phyloP scores from a whole-genome alignment of 352 stramenopile genomes.

The Pythium myriotylum region DNA sequence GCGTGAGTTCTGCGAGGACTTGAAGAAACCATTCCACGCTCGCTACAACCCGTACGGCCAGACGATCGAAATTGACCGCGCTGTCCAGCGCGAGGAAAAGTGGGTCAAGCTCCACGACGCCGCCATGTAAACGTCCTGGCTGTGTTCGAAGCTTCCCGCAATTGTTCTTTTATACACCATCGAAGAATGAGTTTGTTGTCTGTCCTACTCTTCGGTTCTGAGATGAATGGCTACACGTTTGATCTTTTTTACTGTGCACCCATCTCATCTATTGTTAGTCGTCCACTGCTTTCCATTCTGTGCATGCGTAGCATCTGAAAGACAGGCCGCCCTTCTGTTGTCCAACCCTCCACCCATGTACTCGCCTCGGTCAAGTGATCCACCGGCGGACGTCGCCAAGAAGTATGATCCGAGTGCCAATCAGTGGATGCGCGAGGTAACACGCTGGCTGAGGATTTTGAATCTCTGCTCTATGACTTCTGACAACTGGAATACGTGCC shows the following conservation, averaged over 20 bases:
- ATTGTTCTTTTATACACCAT: not conserved
- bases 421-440: slow-evolving; percentile 74
- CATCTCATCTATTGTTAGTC: slow-evolving; percentile 22
- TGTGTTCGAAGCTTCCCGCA: no score
- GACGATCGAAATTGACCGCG: slow-evolving; percentile 81
- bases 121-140: slow-evolving; percentile 8
- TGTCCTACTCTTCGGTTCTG: not conserved
- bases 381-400: slow-evolving; percentile 31
- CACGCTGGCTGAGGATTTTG: no score
- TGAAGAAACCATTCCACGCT: slow-evolving; percentile 96
- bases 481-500: not conserved
- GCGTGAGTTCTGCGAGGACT: slow-evolving; percentile 93
- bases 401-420: slow-evolving; percentile 51
- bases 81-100: slow-evolving; percentile 65
- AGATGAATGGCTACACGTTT: slow-evolving; percentile 25
- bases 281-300: not conserved
- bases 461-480: not conserved
- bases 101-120: slow-evolving; percentile 41
- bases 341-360: slow-evolving; percentile 27
- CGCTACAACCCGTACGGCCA: slow-evolving; percentile 94
- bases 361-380: slow-evolving; percentile 33
- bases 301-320: not conserved
- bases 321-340: not conserved
- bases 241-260: slow-evolving; percentile 9
- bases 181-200: not conserved